Evolutionary conservation across 208 protist genomes (phyloP), one percentile per base, ranked within the genome.

Genomic region (Porcisia hertigi): DNA sequence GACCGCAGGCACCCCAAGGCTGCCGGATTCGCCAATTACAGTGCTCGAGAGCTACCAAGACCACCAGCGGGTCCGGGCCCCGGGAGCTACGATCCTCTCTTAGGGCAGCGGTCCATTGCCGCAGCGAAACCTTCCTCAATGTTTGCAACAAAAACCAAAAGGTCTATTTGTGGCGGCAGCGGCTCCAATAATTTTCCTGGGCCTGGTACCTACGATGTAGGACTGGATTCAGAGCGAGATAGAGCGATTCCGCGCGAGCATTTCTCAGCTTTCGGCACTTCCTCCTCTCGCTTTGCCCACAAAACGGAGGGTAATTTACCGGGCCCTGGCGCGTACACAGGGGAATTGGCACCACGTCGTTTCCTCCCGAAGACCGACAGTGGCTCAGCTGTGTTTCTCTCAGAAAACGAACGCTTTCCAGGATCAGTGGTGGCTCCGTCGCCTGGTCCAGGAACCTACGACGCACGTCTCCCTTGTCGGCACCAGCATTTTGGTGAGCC

Each of bases 291-390:
- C 25, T 91, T 92, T n/a, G 55, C 59, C 5, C 34, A 47, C 9
- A 69, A 57, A 55, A 71, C 34, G 53, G 71, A 73, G 30, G 71
- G 73, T n/a, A 79, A 84, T 60, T 16, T 47, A 3, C 91, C 93
- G 20, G 93, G 93, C 1, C 93, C 93, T 23, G 93, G 93, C 23
- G 59, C 79, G 55, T 97, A 95, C 76, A 92, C 88, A 2, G 90
- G 84, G 57, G 85, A 93, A 11, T 87, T 97, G 62, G 91, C 90
- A 9, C 89, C 91, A 36, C 88, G 91, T 0, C 84, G 91, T n/a
- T 81, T 84, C 39, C 63, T 66, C 20, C 74, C 76, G 12, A 69
- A 69, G 0, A 73, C 84, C 11, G 57, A 64, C 6, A 73, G 75
- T 23, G 77, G 83, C 41, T 86, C 89, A 14, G 86, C 83, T 4